Conservation (phyloP, 768 basidiomycete genomes). For the Macrolepiota fuliginosa region DNA sequence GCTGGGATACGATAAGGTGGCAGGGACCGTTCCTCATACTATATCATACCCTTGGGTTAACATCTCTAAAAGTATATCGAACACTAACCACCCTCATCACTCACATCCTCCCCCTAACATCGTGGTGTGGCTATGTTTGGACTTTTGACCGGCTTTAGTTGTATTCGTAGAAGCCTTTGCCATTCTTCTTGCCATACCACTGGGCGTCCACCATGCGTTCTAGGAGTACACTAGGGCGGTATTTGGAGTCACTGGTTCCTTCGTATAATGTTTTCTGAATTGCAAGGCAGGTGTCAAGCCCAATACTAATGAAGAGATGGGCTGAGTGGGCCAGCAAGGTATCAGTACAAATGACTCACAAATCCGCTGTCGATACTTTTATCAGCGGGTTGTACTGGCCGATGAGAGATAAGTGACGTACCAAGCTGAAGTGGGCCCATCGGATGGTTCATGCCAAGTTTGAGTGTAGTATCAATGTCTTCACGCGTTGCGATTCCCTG, state of each 20-base stretch:
- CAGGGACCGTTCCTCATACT: no score
- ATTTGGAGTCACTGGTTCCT: slow-evolving; percentile 92
- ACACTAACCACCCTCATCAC: no score
- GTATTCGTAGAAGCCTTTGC: slow-evolving; percentile 95
- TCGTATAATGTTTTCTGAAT: slow-evolving; percentile 89
- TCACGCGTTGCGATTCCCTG: slow-evolving; percentile 90
- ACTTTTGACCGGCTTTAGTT: slow-evolving; percentile 14
- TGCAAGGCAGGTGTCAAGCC: slow-evolving; percentile 94
- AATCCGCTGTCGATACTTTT: slow-evolving; percentile 43
- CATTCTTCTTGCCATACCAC: slow-evolving; percentile 91
- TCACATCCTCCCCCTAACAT: no score
- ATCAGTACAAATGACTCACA: slow-evolving; percentile 36
- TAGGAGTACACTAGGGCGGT: slow-evolving; percentile 85
- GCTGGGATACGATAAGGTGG: no score
- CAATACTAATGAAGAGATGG: slow-evolving; percentile 58
- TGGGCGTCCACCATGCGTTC: slow-evolving; percentile 97
- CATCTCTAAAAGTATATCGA: no score
- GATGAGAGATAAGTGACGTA: slow-evolving; percentile 20
- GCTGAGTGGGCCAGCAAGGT: background rate
- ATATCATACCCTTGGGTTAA: no score
- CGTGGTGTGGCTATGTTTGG: background rate
- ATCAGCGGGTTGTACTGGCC: background rate
- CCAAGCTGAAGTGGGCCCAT: slow-evolving; percentile 94
- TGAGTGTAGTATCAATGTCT: slow-evolving; percentile 93
- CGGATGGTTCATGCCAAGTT: slow-evolving; percentile 91